These are phyloP conservation scores for Vanderwaltozyma verrucispora DNA, from an alignment of 805 yeast species.

Conservation along the genomic window DNA sequence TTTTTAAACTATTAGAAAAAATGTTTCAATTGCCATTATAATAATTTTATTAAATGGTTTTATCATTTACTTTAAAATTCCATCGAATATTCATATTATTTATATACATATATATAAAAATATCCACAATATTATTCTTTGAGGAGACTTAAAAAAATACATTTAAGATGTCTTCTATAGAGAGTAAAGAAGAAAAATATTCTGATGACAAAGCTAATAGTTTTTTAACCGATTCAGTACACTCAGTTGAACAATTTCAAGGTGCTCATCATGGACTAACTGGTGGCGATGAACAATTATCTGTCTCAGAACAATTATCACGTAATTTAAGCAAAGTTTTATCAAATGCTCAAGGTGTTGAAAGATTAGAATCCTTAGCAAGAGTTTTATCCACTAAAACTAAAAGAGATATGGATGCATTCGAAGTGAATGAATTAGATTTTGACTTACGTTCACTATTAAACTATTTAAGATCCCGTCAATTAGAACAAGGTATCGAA, in stretches of 20 bases:
- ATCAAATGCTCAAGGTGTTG: conserved; percentile 29
- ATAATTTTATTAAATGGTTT: no score
- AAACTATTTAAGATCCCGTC: conserved; percentile 31
- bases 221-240: conserved; percentile 1
- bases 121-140: no score
- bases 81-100: no score
- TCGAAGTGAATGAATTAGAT: conserved; percentile 36
- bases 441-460: conserved; percentile 37
- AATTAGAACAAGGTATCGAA: conserved; percentile 36
- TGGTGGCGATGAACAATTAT: conserved; percentile 14
- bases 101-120: no score
- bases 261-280: not conserved
- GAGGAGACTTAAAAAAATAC: not conserved
- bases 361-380: conserved; percentile 38
- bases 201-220: conserved; percentile 1
- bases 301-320: conserved; percentile 20
- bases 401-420: conserved; percentile 34
- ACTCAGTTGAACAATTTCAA: not conserved
- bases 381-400: conserved; percentile 41
- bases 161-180: conserved; percentile 3
- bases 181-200: conserved; percentile 2
- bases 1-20: no score
- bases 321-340: conserved; percentile 25
- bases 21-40: no score
- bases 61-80: no score